Percentiles rank a stretch among this genome's conserved stretches.
phyloP scores from a whole-genome alignment of 2,329 filamentous ascomycete species.

The Claviceps sp. region DNA sequence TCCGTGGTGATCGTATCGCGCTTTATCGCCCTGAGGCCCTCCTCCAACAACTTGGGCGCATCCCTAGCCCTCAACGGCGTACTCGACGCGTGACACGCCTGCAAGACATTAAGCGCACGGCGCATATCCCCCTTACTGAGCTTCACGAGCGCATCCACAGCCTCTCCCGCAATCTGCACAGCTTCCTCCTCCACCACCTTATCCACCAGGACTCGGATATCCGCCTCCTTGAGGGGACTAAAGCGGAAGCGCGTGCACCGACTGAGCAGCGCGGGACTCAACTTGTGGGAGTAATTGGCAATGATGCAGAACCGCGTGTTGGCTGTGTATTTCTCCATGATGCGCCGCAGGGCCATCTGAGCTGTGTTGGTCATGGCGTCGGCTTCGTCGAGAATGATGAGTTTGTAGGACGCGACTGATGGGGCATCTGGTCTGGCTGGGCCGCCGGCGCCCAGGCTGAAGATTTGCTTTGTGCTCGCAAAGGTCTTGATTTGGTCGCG shows the following conservation, averaged over 20 bases:
- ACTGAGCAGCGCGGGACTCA: slow-evolving; percentile 83
- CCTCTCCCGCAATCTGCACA: slow-evolving; percentile 70
- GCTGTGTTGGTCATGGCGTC: slow-evolving; percentile 99
- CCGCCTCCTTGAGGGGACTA: slow-evolving; percentile 76
- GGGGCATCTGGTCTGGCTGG: not conserved
- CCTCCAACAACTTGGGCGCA: slow-evolving; percentile 43
- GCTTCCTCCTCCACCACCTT: slow-evolving; percentile 79
- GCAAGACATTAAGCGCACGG: slow-evolving; percentile 82
- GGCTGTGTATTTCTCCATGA: slow-evolving; percentile 98
- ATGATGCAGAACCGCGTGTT: slow-evolving; percentile 98
- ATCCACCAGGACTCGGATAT: slow-evolving; percentile 77
- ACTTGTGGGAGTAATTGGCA: slow-evolving; percentile 96
- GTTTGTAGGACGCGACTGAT: slow-evolving; percentile 50
- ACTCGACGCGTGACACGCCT: slow-evolving; percentile 93
- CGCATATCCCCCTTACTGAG: slow-evolving; percentile 95
- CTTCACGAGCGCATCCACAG: slow-evolving; percentile 68
- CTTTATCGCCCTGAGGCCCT: slow-evolving; percentile 40
- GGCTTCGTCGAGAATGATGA: slow-evolving; percentile 97
- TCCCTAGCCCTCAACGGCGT: slow-evolving; percentile 51
- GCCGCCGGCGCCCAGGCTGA: slow-evolving; percentile 53
- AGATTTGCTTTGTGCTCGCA: slow-evolving; percentile 95
- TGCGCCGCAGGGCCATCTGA: slow-evolving; percentile 90
- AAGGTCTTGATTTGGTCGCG: slow-evolving; percentile 99
- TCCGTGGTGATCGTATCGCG: slow-evolving; percentile 76
- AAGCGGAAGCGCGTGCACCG: slow-evolving; percentile 92